Conservation (phyloP, 2,329 filamentous ascomycete genomes). For the Fusarium luffae region DNA sequence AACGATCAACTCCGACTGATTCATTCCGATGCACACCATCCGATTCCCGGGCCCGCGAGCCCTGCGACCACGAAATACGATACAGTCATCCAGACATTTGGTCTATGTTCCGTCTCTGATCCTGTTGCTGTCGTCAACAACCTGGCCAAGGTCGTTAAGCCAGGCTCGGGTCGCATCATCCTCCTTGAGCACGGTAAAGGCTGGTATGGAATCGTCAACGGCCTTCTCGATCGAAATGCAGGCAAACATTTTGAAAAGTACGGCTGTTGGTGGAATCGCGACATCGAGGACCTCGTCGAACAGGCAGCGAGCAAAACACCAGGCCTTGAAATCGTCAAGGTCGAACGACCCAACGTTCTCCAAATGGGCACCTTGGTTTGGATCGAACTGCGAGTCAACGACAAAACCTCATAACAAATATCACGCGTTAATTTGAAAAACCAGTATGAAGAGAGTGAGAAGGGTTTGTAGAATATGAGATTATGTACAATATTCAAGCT, state of each 20-base stretch:
- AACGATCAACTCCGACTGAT: conserved; percentile 59
- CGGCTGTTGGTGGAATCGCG: conserved; percentile 76
- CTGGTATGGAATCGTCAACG: conserved; percentile 65
- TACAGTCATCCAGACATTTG: conserved; percentile 72
- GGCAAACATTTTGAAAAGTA: conserved; percentile 67
- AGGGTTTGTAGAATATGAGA: conserved; percentile 37
- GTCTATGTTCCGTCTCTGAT: conserved; percentile 70
- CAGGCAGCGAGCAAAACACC: conserved; percentile 60
- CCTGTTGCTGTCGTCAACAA: conserved; percentile 64
- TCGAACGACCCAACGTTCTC: conserved; percentile 62
- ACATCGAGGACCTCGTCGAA: conserved; percentile 66
- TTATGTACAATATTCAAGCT: conserved; percentile 44
- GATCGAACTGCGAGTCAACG: conserved; percentile 64
- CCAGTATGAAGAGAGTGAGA: conserved; percentile 26
- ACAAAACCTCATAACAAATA: conserved; percentile 27
- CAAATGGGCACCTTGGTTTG: conserved; percentile 69
- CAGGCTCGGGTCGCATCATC: conserved; percentile 68
- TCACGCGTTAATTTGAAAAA: conserved; percentile 20
- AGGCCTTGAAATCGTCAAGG: conserved; percentile 66
- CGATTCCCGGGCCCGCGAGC: conserved; percentile 52
- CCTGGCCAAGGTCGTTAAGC: conserved; percentile 63
- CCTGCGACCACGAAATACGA: conserved; percentile 64
- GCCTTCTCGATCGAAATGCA: conserved; percentile 65
- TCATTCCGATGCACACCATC: conserved; percentile 59
- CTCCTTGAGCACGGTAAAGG: conserved; percentile 72